These are phyloP conservation scores for Myriosclerotinia curreyana DNA, from an alignment of 2,329 filamentous ascomycete species.

Conservation along the genomic window DNA sequence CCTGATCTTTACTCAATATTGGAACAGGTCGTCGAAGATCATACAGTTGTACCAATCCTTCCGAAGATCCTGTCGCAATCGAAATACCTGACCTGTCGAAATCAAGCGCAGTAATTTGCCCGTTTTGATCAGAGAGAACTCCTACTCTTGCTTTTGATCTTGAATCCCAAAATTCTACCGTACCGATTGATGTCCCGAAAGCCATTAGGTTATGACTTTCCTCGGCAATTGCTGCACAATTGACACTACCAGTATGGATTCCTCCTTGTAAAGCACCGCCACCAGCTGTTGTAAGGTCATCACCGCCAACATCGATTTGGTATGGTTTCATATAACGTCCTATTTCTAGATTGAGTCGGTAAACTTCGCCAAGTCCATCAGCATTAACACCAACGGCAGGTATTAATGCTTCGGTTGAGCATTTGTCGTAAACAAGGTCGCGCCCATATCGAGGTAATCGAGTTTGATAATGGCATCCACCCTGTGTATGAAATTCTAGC, in stretches of 20 bases:
- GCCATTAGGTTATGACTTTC: conserved; percentile 85
- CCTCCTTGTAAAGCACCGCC: conserved; percentile 81
- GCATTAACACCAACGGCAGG: conserved; percentile 83
- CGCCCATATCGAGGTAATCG: conserved; percentile 89
- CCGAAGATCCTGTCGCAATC: conserved; percentile 81
- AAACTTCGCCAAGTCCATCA: conserved; percentile 88
- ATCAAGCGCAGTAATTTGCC: conserved; percentile 80
- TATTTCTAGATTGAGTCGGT: conserved; percentile 84
- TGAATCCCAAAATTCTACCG: conserved; percentile 95
- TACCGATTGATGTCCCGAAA: conserved; percentile 92
- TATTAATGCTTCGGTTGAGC: conserved; percentile 79
- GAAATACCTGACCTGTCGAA: conserved; percentile 83
- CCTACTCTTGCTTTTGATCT: conserved; percentile 79
- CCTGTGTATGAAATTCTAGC: conserved; percentile 88
- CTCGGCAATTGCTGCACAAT: conserved; percentile 82
- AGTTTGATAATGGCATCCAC: conserved; percentile 83
- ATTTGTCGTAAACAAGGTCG: conserved; percentile 79
- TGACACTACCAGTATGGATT: conserved; percentile 80
- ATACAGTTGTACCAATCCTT: conserved; percentile 84
- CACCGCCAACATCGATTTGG: conserved; percentile 83
- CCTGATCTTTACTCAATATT: conserved; percentile 88
- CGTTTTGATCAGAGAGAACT: conserved; percentile 64
- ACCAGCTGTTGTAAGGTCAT: conserved; percentile 64
- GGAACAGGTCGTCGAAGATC: conserved; percentile 86
- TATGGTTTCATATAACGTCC: conserved; percentile 94